Evolutionary conservation across 2,329 filamentous ascomycete species (phyloP).

Genomic region (Fusarium newnesense): DNA sequence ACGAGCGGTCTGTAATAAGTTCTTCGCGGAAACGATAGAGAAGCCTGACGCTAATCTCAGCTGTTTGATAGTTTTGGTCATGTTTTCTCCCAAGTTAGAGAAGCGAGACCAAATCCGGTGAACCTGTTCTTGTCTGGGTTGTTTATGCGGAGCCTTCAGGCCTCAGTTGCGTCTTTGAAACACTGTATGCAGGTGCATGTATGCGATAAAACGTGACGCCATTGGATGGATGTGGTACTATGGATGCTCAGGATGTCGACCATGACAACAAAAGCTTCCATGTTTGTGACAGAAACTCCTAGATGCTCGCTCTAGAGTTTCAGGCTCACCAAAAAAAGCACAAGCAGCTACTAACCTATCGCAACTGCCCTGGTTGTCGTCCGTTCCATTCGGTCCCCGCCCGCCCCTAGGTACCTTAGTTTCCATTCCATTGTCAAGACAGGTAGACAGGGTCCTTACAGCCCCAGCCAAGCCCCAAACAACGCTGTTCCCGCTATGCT

Average conservation of each 20-base stretch:
- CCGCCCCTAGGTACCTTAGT: neutral
- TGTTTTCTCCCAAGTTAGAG: neutral
- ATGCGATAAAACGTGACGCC: neutral
- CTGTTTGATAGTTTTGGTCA: conserved; percentile 2
- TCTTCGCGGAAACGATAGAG: conserved; percentile 3
- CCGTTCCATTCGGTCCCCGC: conserved; percentile 28
- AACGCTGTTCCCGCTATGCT: conserved; percentile 40
- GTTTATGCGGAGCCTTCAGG: conserved; percentile 17
- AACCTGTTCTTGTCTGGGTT: conserved; percentile 1
- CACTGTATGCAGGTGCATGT: conserved; percentile 16
- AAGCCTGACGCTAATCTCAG: conserved; percentile 13
- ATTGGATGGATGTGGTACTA: neutral
- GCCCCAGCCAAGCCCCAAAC: conserved; percentile 40
- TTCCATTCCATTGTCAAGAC: neutral
- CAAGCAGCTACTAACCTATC: conserved; percentile 33
- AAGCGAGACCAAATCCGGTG: neutral
- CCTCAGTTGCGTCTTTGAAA: conserved; percentile 14
- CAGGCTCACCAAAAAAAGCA: conserved; percentile 43
- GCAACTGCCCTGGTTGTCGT: conserved; percentile 29
- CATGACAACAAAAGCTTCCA: conserved; percentile 1
- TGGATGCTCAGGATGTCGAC: conserved; percentile 5
- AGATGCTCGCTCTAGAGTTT: conserved; percentile 40
- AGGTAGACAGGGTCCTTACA: neutral
- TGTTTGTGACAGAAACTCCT: conserved; percentile 35
- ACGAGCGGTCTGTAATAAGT: conserved; percentile 18